A percentile compares a stretch with the other conserved stretches of the same genome.
These are phyloP conservation scores for Silybum marianum DNA, from an alignment of 129 eudicot genomes.

Conservation along the genomic window DNA sequence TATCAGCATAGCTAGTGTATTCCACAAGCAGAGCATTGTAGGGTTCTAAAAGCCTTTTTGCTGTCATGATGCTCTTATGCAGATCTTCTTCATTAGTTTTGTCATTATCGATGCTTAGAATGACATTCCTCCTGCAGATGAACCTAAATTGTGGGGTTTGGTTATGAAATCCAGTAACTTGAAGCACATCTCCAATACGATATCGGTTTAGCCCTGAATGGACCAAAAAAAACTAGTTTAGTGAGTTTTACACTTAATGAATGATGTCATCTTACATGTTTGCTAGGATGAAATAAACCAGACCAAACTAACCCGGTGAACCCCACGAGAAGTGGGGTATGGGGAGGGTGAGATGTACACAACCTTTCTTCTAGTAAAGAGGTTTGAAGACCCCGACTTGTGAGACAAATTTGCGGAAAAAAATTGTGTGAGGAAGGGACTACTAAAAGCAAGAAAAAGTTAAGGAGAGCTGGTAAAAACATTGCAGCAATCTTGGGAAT, in stretches of 20 bases:
- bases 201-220: conserved; percentile 74
- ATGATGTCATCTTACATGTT: conserved; percentile 17
- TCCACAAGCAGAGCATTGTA: conserved; percentile 72
- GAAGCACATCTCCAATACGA: conserved; percentile 92
- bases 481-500: conserved; percentile 2
- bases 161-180: conserved; percentile 84
- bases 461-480: background rate
- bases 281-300: conserved; percentile 8
- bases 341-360: background rate
- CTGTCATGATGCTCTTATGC: conserved; percentile 70
- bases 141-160: conserved; percentile 75
- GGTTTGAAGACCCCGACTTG: background rate
- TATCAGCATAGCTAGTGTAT: conserved; percentile 88
- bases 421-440: background rate
- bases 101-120: conserved; percentile 88
- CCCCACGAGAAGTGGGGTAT: background rate
- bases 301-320: background rate
- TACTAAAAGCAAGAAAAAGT: background rate
- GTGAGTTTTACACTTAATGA: conserved; percentile 15
- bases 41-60: conserved; percentile 65
- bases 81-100: conserved; percentile 86
- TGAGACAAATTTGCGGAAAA: background rate
- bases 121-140: conserved; percentile 83
- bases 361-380: background rate
- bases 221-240: background rate